A percentile compares a stretch with the other conserved stretches of the same genome.
Conservation (phyloP, 2,329 filamentous ascomycete species). For the Magnaporthiopsis incrustans region DNA sequence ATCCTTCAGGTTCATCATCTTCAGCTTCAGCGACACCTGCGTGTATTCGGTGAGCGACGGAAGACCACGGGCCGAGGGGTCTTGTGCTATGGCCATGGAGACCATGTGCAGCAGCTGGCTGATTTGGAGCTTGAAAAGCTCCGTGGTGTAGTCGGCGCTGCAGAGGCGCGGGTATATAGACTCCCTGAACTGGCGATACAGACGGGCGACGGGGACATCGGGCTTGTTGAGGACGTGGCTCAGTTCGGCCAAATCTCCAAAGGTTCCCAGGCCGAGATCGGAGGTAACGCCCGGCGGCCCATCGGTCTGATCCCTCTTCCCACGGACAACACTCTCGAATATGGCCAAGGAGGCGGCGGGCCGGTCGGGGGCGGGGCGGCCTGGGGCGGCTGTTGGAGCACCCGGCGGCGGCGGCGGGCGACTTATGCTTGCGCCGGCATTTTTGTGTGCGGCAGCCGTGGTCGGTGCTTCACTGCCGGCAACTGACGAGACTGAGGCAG, state of each 20-base stretch:
- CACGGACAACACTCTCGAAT: slow-evolving; percentile 16
- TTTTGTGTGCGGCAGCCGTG: not conserved
- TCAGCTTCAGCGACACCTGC: slow-evolving; percentile 25
- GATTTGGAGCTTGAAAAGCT: slow-evolving; percentile 22
- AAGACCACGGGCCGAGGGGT: slow-evolving; percentile 22
- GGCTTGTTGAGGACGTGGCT: slow-evolving; percentile 19
- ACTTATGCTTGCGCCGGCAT: not conserved
- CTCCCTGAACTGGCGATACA: slow-evolving; percentile 25
- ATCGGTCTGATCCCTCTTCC: not conserved
- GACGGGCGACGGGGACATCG: slow-evolving; percentile 12
- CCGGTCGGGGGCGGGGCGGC: not conserved
- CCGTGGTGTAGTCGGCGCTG: slow-evolving; percentile 18
- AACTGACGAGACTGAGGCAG: not conserved
- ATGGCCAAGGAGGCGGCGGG: slow-evolving; percentile 6
- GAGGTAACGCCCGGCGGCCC: slow-evolving; percentile 7
- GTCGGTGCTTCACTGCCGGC: not conserved
- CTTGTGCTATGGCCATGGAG: slow-evolving; percentile 21
- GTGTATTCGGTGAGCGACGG: slow-evolving; percentile 31
- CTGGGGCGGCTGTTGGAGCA: no score
- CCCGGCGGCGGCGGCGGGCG: not conserved
- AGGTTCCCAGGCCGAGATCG: slow-evolving; percentile 15
- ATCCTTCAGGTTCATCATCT: slow-evolving; percentile 20
- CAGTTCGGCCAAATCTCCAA: slow-evolving; percentile 21
- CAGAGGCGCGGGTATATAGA: slow-evolving; percentile 23
- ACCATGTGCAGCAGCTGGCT: slow-evolving; percentile 23